phyloP scores from a whole-genome alignment of 495 filamentous ascomycete species.

The Cercophora samala region DNA sequence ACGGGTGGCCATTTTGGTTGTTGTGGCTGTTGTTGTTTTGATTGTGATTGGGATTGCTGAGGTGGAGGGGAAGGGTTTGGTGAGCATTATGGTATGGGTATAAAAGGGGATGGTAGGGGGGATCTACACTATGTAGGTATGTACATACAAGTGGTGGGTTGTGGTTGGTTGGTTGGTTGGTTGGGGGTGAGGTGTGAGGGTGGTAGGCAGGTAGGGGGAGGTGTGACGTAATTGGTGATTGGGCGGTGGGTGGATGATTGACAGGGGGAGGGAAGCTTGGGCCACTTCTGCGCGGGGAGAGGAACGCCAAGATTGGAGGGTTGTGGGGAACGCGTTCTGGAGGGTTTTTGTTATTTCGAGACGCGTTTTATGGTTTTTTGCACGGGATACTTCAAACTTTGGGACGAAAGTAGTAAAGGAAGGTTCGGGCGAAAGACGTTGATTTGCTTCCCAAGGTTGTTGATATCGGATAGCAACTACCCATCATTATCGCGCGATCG shows the following conservation, averaged over 20 bases:
- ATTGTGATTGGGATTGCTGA: too few species aligned
- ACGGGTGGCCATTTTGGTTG: constrained; percentile 18
- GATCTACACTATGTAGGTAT: too few species aligned
- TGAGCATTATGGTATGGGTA: background rate
- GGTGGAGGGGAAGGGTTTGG: background rate
- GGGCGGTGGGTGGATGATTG: background rate
- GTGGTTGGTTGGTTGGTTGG: background rate
- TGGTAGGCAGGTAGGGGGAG: background rate
- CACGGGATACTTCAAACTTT: background rate
- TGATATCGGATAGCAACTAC: background rate
- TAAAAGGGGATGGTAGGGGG: background rate
- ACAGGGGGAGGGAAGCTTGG: background rate
- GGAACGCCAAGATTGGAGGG: background rate
- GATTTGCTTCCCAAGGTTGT: too few species aligned
- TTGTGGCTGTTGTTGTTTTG: background rate
- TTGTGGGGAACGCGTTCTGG: background rate
- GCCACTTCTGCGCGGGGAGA: background rate
- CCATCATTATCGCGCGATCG: background rate
- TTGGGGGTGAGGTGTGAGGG: background rate
- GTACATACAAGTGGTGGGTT: background rate
- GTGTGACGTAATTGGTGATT: background rate
- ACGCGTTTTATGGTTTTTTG: background rate
- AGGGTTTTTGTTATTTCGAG: background rate
- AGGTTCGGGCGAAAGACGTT: too few species aligned
- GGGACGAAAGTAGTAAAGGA: background rate